These are phyloP conservation scores for Solanum arcanum DNA, from an alignment of 257 asterid genomes.

Conservation along the genomic window DNA sequence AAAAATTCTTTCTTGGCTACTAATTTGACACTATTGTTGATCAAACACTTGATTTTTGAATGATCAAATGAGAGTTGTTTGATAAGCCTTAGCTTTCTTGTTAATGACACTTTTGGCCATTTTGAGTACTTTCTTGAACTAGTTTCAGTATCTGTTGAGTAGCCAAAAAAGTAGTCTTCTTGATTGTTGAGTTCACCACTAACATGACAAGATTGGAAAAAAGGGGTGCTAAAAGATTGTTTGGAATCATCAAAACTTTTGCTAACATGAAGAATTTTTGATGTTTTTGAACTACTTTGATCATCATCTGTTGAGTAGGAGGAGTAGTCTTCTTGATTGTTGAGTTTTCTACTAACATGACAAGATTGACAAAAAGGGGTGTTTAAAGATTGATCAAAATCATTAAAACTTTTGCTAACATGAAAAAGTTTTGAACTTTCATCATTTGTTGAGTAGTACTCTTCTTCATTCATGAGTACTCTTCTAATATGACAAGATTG, in stretches of 20 bases:
- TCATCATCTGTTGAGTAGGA: conserved; percentile 3
- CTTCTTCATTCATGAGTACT: conserved; percentile 28
- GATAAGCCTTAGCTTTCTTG: conserved; percentile 31
- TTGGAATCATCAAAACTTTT: not conserved
- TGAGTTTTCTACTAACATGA: conserved; percentile 54
- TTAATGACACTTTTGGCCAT: conserved; percentile 29
- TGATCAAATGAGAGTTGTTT: conserved; percentile 25
- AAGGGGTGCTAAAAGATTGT: conserved; percentile 39
- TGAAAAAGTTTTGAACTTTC: not conserved
- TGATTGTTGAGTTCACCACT: conserved; percentile 46
- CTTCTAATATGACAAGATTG: conserved; percentile 51
- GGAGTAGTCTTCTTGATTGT: conserved; percentile 17
- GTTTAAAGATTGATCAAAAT: conserved; percentile 19
- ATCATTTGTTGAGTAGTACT: not conserved
- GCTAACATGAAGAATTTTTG: not conserved
- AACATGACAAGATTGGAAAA: conserved; percentile 51
- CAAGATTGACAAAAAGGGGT: conserved; percentile 53
- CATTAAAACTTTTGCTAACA: not conserved
- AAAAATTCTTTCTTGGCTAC: conserved; percentile 13
- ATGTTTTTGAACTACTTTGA: not conserved
- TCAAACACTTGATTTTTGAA: conserved; percentile 48
- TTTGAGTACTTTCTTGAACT: not conserved
- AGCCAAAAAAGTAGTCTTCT: conserved; percentile 19
- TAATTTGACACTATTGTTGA: conserved; percentile 9
- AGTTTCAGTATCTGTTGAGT: not conserved